phyloP scores from a whole-genome alignment of 148 eudicot species.

The Polygonum maritimum region DNA sequence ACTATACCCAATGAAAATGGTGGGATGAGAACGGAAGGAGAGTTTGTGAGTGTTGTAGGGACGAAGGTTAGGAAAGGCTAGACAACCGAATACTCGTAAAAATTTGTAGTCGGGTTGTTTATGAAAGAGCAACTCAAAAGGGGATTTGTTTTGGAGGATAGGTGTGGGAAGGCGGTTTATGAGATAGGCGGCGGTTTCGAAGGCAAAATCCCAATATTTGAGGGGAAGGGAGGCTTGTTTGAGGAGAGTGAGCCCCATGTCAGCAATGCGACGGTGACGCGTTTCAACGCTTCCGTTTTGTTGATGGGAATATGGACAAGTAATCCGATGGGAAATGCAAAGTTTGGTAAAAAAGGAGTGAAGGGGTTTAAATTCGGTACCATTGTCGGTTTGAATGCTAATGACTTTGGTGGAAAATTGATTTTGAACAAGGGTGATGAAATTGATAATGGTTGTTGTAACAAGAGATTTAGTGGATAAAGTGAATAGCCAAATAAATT shows the following conservation, averaged over 20 bases:
- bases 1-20: no score
- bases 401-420: background rate
- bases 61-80: background rate
- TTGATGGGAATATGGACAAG: background rate
- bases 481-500: background rate
- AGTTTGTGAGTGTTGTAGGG: no score
- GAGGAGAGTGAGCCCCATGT: background rate
- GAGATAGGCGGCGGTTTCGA: no score
- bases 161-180: background rate
- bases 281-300: background rate
- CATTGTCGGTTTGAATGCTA: no score
- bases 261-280: background rate
- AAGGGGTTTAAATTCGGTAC: background rate
- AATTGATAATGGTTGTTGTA: background rate
- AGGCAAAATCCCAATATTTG: no score
- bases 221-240: no score
- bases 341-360: background rate
- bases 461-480: background rate
- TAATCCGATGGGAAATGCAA: background rate
- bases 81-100: background rate
- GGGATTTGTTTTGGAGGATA: background rate
- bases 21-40: no score
- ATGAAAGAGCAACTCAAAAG: background rate
- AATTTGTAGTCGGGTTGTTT: background rate
- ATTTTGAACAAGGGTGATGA: background rate